phyloP scores from a whole-genome alignment of 345 rosid genomes.

The Citrus australasica region DNA sequence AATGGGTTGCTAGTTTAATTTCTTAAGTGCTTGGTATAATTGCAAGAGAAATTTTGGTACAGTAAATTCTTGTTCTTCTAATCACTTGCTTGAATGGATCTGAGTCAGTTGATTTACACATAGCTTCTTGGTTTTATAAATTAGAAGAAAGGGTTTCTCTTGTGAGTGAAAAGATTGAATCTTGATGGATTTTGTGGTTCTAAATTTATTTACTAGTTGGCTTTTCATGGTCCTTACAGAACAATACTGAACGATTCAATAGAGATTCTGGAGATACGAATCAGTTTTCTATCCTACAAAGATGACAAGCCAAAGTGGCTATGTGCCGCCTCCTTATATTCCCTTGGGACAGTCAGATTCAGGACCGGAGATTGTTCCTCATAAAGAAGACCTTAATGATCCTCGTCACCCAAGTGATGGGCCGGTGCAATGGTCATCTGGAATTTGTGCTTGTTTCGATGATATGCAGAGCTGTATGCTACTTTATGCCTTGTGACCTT shows the following conservation, averaged over 20 bases:
- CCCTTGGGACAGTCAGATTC: constrained; percentile 64
- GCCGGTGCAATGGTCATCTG: constrained; percentile 76
- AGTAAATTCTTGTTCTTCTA: neutral
- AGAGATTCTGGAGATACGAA: neutral
- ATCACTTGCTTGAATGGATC: neutral
- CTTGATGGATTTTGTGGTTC: neutral
- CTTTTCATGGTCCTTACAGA: constrained; percentile 2
- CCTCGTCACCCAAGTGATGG: constrained; percentile 14
- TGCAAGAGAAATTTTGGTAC: neutral
- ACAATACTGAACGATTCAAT: neutral
- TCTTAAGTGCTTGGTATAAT: neutral
- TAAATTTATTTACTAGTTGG: neutral
- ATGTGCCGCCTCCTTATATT: constrained; percentile 78
- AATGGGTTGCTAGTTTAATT: neutral
- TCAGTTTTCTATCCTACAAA: neutral
- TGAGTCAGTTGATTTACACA: neutral
- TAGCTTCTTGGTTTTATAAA: neutral
- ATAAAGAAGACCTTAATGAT: constrained; percentile 20
- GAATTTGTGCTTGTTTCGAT: constrained; percentile 97
- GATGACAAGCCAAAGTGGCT: constrained; percentile 56
- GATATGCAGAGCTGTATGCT: constrained; percentile 97
- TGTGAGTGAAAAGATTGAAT: neutral
- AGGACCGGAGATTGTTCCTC: constrained; percentile 33
- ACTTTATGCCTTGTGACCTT: constrained; percentile 71
- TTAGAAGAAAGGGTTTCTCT: no score